Conservation (phyloP, 768 basidiomycete species). For the Rubroboletus satanas region DNA sequence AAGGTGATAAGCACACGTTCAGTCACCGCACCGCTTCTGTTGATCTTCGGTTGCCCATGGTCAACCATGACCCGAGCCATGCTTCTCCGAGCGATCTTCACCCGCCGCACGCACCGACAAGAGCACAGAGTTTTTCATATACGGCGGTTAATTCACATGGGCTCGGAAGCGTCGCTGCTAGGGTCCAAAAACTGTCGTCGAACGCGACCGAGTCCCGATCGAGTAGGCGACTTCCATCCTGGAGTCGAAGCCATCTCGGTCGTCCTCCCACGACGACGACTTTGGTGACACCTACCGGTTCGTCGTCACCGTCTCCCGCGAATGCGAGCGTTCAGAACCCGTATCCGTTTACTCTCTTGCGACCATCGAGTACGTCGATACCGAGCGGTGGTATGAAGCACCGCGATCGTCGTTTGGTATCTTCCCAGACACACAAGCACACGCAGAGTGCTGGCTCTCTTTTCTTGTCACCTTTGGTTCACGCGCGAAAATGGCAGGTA, state of each 20-base stretch:
- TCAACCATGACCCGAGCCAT: neutral
- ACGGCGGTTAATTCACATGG: neutral
- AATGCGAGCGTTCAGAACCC: neutral
- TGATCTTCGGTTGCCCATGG: conserved; percentile 17
- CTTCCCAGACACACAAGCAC: conserved; percentile 6
- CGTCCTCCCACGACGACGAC: neutral
- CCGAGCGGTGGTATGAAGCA: neutral
- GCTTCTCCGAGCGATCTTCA: conserved; percentile 27
- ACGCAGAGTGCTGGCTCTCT: neutral
- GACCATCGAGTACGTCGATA: conserved; percentile 1
- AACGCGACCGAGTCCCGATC: conserved; percentile 6
- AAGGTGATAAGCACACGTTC: conserved; percentile 8
- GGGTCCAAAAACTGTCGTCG: conserved; percentile 6
- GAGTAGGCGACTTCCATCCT: conserved; percentile 17
- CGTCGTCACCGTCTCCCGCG: neutral
- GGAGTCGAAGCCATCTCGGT: conserved; percentile 2
- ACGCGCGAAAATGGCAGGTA: conserved; percentile 3
- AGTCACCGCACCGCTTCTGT: conserved; percentile 18
- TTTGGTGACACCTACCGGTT: neutral
- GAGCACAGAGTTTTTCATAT: conserved; percentile 13
- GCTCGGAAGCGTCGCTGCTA: conserved; percentile 3
- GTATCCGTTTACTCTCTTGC: neutral
- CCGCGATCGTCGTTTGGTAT: conserved; percentile 2
- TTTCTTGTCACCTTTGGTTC: neutral
- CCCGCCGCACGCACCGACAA: neutral